Percentiles rank a stretch among this genome's conserved stretches.
phyloP scores from a whole-genome alignment of 768 basidiomycete genomes.

The Rhodotorula babjevae region DNA sequence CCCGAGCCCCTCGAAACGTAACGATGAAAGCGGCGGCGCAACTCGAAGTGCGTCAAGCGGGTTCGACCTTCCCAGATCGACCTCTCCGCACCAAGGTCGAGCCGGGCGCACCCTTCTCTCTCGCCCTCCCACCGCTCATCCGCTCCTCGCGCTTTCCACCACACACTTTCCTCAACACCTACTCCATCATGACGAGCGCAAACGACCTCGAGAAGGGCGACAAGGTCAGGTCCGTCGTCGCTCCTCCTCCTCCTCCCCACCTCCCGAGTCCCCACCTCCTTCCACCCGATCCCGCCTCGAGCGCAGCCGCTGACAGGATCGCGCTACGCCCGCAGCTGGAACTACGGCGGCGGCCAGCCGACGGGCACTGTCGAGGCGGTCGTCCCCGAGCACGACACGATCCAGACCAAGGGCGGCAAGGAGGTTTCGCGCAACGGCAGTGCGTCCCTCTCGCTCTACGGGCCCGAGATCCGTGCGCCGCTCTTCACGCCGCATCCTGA shows the following conservation, averaged over 20 bases:
- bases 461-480: too few species aligned
- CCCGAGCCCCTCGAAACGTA: too few species aligned
- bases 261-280: background rate
- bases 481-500: too few species aligned
- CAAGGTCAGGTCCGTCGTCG: background rate
- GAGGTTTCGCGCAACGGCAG: conserved; percentile 32
- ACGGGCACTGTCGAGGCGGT: conserved; percentile 23
- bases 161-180: background rate
- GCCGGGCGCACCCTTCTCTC: too few species aligned
- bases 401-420: conserved; percentile 32
- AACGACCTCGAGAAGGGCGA: conserved; percentile 6
- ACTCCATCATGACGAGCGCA: background rate
- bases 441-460: background rate
- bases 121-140: too few species aligned
- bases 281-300: background rate
- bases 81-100: too few species aligned
- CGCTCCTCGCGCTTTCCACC: background rate
- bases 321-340: background rate
- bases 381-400: conserved; percentile 34
- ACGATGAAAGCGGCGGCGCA: too few species aligned
- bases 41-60: too few species aligned
- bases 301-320: background rate
- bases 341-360: conserved; percentile 30
- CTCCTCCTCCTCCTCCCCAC: background rate
- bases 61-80: too few species aligned